Conservation (phyloP, 805 yeast genomes). For the Schizosaccharomyces octosporus region DNA sequence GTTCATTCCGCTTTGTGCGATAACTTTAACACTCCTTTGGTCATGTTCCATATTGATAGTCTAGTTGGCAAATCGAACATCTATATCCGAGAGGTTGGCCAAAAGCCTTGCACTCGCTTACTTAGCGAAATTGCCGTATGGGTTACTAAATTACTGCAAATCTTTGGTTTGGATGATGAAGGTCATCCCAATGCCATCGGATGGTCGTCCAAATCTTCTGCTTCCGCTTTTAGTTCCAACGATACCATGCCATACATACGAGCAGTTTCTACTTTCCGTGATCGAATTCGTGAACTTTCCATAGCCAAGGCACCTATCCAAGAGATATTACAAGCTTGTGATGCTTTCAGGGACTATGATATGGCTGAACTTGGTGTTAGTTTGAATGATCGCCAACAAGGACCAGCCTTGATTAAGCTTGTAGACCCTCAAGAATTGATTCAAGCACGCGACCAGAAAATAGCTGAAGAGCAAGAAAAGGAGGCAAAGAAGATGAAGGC, state of each 20-base stretch:
- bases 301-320: constrained; percentile 30
- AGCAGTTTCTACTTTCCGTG: constrained; percentile 57
- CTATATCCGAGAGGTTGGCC: constrained; percentile 33
- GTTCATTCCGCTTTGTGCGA: constrained; percentile 71
- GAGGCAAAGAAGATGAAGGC: constrained; percentile 30
- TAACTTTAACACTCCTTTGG: constrained; percentile 59
- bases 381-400: constrained; percentile 46
- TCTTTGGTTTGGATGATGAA: constrained; percentile 47
- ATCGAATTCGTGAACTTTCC: constrained; percentile 49
- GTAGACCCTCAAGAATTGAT: constrained; percentile 50
- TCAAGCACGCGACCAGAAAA: constrained; percentile 28
- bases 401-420: constrained; percentile 51
- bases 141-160: constrained; percentile 41
- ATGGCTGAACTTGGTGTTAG: constrained; percentile 56
- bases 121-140: constrained; percentile 38
- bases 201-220: constrained; percentile 30
- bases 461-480: constrained; percentile 12
- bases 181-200: constrained; percentile 45
- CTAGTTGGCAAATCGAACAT: constrained; percentile 47
- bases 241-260: constrained; percentile 47
- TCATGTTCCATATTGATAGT: constrained; percentile 37
- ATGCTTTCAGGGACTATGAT: constrained; percentile 45
- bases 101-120: constrained; percentile 23
- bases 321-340: constrained; percentile 44
- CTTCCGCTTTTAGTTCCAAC: constrained; percentile 6